A percentile compares a stretch with the other conserved stretches of the same genome.
Conservation (phyloP, 148 eudicot species). For the Agrostemma githago region DNA sequence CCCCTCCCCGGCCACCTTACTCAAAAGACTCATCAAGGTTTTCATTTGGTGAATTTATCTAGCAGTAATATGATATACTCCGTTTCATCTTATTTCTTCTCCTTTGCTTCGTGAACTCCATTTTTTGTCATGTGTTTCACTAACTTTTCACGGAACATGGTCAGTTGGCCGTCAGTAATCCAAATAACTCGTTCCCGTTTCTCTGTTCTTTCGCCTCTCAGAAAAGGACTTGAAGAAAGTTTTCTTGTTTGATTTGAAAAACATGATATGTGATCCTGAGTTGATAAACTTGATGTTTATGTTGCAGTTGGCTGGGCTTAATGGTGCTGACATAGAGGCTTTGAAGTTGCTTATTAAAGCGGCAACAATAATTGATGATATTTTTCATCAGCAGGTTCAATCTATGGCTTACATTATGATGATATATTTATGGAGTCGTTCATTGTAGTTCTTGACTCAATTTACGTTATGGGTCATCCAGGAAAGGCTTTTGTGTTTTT, state of each 20-base stretch:
- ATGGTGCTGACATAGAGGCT: conserved; percentile 66
- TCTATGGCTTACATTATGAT: conserved; percentile 5
- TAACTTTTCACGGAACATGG: background rate
- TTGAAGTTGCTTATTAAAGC: conserved; percentile 62
- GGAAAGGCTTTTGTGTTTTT: background rate
- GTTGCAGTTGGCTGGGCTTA: conserved; percentile 60
- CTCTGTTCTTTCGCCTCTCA: background rate
- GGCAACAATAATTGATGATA: conserved; percentile 68
- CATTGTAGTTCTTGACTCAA: background rate
- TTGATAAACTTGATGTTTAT: conserved; percentile 10
- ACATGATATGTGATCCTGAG: background rate
- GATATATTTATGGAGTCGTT: background rate
- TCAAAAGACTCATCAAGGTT: background rate
- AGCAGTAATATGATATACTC: background rate
- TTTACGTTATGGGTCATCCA: background rate
- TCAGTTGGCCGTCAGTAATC: background rate
- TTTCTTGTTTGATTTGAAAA: background rate
- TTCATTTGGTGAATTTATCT: background rate
- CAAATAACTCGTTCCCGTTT: background rate
- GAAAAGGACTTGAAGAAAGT: background rate
- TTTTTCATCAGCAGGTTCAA: conserved; percentile 73
- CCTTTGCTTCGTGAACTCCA: background rate
- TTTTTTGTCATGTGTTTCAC: background rate
- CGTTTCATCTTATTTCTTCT: background rate
- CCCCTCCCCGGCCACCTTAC: background rate